Base-by-base conservation (phyloP, 1,284 basidiomycete genomes). In the Ceratorhiza oryzae-sativae region DNA sequence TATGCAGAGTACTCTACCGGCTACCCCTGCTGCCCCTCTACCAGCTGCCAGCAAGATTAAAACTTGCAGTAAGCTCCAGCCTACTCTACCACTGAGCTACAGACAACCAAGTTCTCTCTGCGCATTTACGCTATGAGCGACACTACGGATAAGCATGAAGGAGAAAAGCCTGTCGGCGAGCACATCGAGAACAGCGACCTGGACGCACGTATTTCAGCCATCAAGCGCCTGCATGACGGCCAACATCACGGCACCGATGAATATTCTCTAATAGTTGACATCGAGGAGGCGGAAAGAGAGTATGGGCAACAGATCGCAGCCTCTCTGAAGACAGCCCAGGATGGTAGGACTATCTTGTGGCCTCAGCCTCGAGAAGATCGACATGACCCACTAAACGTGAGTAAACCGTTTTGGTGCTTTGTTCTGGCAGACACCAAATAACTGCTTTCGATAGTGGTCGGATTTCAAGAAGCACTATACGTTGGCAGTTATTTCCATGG, bases 401-500 rank as follows among this genome's bases (percentile, higher is more conserved):
- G 61, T 39, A 20, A 3, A 1, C 30, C 45, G 1, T 12, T 25
- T 5, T 39, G 18, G 5, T 25, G 1, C 36, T 18, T 45, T 18
- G 15, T 34, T 65, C 13, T 6, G 23, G 8, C n/a, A 8, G 23
- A 36, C 9, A 5, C 25, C 32, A 46, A 41, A 18, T 51, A 3
- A 65, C 61, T 20, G 2, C 3, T 34, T 49, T 65, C 9, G 30
- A 30, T 18, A 85, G 85, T 85, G 84, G 84, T 79, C 80, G 27
- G 77, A 82, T 65, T 74, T 77, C 42, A 80, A 81, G 49, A 90
- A 90, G 79, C 82, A 82, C 48, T 71, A 88, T 2, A 86, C 87
- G 68, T 79, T 90, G 30, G 73, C 87, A 45, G 87, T 90, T 73
- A 82, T 88, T 71, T 89, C 88, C 0, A 77, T 90, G 42, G 88